phyloP scores from a whole-genome alignment of 129 eudicot genomes.

The Artemisia annua region DNA sequence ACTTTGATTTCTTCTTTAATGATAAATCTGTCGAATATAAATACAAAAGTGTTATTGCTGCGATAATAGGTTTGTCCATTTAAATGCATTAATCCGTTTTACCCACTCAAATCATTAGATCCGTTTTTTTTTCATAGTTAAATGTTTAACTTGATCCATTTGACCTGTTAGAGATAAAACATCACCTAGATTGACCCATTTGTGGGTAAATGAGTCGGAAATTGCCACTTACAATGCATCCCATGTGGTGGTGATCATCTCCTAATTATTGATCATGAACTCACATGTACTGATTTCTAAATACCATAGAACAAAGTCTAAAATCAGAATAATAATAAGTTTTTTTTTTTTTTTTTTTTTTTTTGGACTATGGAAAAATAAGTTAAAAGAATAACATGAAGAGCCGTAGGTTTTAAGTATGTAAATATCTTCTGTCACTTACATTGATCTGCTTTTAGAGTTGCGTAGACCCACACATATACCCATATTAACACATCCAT shows the following conservation, averaged over 20 bases:
- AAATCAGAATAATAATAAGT: no score
- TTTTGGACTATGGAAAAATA: no score
- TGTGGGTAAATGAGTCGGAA: background rate
- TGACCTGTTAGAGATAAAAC: background rate
- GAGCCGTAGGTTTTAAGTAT: no score
- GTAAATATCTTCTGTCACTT: no score
- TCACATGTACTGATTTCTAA: background rate
- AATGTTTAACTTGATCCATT: background rate
- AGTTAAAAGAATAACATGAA: no score
- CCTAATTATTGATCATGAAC: slow-evolving; percentile 1
- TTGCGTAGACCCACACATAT: no score
- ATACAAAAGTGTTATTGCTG: no score
- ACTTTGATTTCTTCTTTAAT: no score
- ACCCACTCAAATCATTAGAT: background rate
- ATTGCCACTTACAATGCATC: background rate
- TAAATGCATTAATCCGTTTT: background rate
- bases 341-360: no score
- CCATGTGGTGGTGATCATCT: slow-evolving; percentile 4
- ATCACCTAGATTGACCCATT: background rate
- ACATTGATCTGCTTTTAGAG: no score
- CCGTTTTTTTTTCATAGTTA: background rate
- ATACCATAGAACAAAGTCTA: background rate
- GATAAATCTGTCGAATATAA: no score
- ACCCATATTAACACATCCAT: background rate
- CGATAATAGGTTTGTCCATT: no score